Conservation (phyloP, 352 stramenopile genomes). For the Globisporangium middletonii region DNA sequence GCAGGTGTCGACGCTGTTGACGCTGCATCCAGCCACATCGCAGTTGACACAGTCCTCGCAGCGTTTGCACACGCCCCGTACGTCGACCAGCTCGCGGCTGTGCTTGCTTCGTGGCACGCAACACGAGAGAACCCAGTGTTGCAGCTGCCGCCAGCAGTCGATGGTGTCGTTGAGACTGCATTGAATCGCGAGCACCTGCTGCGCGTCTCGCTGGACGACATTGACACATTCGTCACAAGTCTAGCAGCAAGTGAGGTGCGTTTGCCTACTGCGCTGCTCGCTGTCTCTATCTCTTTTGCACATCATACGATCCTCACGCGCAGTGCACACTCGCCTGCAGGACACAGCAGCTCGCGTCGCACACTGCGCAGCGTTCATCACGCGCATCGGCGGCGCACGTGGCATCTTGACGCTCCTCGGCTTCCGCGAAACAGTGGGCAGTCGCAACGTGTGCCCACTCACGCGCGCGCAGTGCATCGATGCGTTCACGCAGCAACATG, state of each 20-base stretch:
- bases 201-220: slow-evolving; percentile 8
- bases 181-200: slow-evolving; percentile 28
- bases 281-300: neutral
- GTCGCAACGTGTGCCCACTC: slow-evolving; percentile 37
- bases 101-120: slow-evolving; percentile 35
- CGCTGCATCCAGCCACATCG: neutral
- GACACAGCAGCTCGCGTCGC: slow-evolving; percentile 2
- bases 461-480: slow-evolving; percentile 48
- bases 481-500: slow-evolving; percentile 42
- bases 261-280: neutral
- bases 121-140: slow-evolving; percentile 28
- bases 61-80: slow-evolving; percentile 23
- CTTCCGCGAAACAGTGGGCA: slow-evolving; percentile 57
- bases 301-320: no score
- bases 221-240: slow-evolving; percentile 22
- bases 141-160: slow-evolving; percentile 17
- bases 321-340: neutral
- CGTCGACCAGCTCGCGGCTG: slow-evolving; percentile 34
- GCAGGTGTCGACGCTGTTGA: neutral
- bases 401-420: slow-evolving; percentile 61
- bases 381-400: slow-evolving; percentile 40
- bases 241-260: neutral
- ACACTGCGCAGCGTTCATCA: slow-evolving; percentile 22
- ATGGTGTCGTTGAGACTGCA: slow-evolving; percentile 29
- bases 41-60: slow-evolving; percentile 8